These are phyloP conservation scores for Aspergillus panamensis DNA, from an alignment of 495 filamentous ascomycete genomes.

Conservation along the genomic window DNA sequence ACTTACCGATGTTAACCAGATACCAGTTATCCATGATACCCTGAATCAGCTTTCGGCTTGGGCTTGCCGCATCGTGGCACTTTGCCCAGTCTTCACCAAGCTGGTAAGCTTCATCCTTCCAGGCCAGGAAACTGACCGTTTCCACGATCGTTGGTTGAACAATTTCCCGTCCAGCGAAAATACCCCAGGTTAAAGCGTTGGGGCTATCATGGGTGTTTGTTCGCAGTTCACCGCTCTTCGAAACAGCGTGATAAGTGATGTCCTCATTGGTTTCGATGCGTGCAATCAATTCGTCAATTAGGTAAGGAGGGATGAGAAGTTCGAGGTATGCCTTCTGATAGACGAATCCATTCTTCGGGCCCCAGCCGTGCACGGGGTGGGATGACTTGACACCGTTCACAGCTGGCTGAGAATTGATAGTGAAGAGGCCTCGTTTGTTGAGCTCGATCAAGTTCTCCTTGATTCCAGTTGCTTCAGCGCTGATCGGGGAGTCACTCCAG, in stretches of 20 bases:
- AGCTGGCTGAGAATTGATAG: slow-evolving; percentile 96
- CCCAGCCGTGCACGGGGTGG: slow-evolving; percentile 88
- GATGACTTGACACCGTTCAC: slow-evolving; percentile 90
- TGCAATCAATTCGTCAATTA: slow-evolving; percentile 73
- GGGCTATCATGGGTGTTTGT: slow-evolving; percentile 84
- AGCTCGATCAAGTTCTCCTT: slow-evolving; percentile 71
- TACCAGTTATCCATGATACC: slow-evolving; percentile 86
- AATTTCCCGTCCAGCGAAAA: slow-evolving; percentile 97
- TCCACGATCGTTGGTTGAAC: slow-evolving; percentile 99
- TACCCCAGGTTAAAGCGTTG: slow-evolving; percentile 98
- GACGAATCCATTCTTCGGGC: slow-evolving; percentile 89
- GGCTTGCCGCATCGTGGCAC: slow-evolving; percentile 73
- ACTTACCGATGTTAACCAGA: slow-evolving; percentile 89
- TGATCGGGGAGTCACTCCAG: slow-evolving; percentile 90
- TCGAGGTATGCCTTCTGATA: slow-evolving; percentile 99
- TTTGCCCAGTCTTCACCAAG: slow-evolving; percentile 92
- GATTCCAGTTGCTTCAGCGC: slow-evolving; percentile 74
- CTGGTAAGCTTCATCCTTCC: slow-evolving; percentile 97
- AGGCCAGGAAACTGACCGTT: slow-evolving; percentile 94
- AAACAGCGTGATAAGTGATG: slow-evolving; percentile 90
- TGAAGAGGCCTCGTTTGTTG: slow-evolving; percentile 83
- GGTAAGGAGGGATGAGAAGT: slow-evolving; percentile 73
- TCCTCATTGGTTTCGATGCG: slow-evolving; percentile 76
- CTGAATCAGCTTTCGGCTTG: slow-evolving; percentile 79
- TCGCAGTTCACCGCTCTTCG: slow-evolving; percentile 70